Evolutionary conservation across 331 rosid genomes (phyloP).

Genomic region (Malus hybrid): DNA sequence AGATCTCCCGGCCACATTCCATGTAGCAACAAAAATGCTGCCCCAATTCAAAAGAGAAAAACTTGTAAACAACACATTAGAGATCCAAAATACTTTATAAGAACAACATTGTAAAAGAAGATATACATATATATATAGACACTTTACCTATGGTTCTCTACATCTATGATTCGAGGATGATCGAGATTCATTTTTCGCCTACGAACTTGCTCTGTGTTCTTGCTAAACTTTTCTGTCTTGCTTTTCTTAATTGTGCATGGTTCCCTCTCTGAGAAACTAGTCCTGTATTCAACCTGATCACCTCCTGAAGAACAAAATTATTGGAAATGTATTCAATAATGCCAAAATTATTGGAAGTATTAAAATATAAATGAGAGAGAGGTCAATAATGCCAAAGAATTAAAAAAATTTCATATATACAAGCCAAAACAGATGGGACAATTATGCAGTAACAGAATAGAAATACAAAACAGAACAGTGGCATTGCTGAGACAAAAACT

Average conservation of each 20-base stretch:
- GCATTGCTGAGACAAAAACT: constrained; percentile 20
- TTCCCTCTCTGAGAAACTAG: constrained; percentile 94
- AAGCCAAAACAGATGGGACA: not conserved
- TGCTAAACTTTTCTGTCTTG: constrained; percentile 91
- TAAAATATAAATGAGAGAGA: not conserved
- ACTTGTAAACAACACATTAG: constrained; percentile 8
- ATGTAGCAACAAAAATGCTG: constrained; percentile 93
- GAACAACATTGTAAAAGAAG: constrained; percentile 9
- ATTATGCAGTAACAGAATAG: not conserved
- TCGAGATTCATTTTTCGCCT: constrained; percentile 93
- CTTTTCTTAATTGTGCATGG: constrained; percentile 87
- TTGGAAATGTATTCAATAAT: not conserved
- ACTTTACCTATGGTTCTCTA: constrained; percentile 77
- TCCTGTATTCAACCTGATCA: constrained; percentile 60
- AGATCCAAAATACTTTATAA: not conserved
- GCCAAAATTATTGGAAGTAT: not conserved
- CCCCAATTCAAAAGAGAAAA: constrained; percentile 8
- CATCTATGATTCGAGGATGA: constrained; percentile 92
- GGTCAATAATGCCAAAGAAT: not conserved
- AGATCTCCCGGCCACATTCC: constrained; percentile 99
- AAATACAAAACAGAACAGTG: not conserved
- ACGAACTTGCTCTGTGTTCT: constrained; percentile 59
- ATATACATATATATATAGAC: too few relatives aligned
- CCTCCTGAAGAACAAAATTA: constrained; percentile 51
- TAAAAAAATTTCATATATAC: not conserved